phyloP scores from a whole-genome alignment of 2,329 filamentous ascomycete genomes.

The Calonectria pseudoreteaudii region DNA sequence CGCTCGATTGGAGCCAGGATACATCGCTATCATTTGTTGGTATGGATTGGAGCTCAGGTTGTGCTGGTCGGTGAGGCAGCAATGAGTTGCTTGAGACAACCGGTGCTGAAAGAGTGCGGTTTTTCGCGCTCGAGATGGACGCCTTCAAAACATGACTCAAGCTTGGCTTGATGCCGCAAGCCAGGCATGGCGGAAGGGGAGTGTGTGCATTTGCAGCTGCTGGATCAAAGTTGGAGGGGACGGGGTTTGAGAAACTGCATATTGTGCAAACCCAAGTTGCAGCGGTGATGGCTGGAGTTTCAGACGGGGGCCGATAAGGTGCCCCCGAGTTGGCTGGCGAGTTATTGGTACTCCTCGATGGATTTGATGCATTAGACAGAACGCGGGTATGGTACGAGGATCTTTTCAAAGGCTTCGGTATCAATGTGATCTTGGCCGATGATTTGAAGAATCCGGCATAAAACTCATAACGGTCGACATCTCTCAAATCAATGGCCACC shows the following conservation, averaged over 20 bases:
- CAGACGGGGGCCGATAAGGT: constrained; percentile 52
- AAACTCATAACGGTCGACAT: constrained; percentile 90
- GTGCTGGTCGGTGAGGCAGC: constrained; percentile 46
- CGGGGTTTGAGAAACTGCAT: constrained; percentile 92
- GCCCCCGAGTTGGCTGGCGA: constrained; percentile 61
- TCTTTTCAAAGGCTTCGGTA: constrained; percentile 82
- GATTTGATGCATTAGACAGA: constrained; percentile 57
- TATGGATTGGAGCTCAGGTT: constrained; percentile 23
- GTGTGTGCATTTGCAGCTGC: constrained; percentile 82
- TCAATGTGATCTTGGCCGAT: constrained; percentile 90
- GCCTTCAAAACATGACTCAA: constrained; percentile 87
- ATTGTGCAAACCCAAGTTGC: constrained; percentile 97
- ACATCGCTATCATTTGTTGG: constrained; percentile 22
- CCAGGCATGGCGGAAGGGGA: constrained; percentile 85
- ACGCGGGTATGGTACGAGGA: constrained; percentile 68
- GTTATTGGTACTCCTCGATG: constrained; percentile 59
- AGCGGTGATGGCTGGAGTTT: constrained; percentile 62
- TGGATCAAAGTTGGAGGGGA: constrained; percentile 94
- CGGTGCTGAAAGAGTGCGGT: constrained; percentile 52
- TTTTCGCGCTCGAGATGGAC: constrained; percentile 79
- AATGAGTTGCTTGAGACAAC: constrained; percentile 33
- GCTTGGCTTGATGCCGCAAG: constrained; percentile 93
- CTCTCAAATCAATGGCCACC: constrained; percentile 86
- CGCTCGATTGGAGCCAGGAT: neutral
- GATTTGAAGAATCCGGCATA: constrained; percentile 96